Evolutionary conservation across 345 rosid genomes (phyloP).

Genomic region (Anacardium occidentale): DNA sequence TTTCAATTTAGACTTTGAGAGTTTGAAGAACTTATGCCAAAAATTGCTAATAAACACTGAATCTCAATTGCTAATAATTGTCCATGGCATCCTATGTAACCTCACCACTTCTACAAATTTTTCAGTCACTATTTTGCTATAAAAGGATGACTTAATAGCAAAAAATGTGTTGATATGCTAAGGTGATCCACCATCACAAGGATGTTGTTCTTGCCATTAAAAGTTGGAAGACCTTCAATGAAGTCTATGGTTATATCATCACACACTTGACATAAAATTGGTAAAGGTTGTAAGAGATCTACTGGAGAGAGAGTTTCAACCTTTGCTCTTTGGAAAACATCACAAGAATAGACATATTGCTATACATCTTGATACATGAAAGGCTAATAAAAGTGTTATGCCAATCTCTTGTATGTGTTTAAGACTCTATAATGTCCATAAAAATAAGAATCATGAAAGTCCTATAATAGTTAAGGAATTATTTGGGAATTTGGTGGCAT

Average conservation of each 20-base stretch:
- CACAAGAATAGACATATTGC: background rate
- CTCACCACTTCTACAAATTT: background rate
- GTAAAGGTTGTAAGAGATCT: background rate
- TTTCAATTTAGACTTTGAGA: no score
- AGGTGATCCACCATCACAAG: background rate
- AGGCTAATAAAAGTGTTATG: conserved; percentile 18
- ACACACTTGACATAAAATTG: background rate
- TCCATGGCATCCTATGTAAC: background rate
- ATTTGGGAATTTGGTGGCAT: background rate
- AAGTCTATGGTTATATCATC: conserved; percentile 8
- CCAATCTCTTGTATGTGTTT: background rate
- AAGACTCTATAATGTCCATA: background rate
- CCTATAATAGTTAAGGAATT: background rate
- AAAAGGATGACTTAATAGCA: background rate
- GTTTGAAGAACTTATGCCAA: conserved; percentile 13
- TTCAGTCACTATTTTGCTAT: background rate
- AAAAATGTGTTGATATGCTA: background rate
- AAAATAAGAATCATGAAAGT: background rate
- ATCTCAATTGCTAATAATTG: background rate
- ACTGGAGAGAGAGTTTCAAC: background rate
- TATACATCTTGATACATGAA: background rate
- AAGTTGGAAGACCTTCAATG: background rate
- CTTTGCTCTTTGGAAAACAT: background rate
- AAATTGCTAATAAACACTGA: background rate
- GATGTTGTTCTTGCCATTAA: background rate